Percentiles rank a stretch among this genome's conserved stretches.
phyloP scores from a whole-genome alignment of 441 rosid genomes.

The Eutrema salsugineum region DNA sequence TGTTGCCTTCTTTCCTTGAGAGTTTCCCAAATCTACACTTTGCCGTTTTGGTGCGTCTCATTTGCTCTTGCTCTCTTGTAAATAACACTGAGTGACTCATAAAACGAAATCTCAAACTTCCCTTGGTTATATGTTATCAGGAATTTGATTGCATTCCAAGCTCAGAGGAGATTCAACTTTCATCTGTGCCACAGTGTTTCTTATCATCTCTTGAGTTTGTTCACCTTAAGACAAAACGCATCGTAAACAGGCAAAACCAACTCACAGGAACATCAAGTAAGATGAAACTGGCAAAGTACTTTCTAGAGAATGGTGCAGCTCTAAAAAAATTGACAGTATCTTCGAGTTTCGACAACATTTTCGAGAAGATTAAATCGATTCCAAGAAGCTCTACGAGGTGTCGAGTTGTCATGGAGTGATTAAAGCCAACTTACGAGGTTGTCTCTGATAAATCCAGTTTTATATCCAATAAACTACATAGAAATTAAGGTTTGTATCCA shows the following conservation, averaged over 20 bases:
- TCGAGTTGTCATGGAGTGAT: conserved; percentile 19
- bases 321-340: conserved; percentile 14
- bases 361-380: conserved; percentile 2
- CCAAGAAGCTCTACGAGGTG: conserved; percentile 12
- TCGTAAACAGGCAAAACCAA: not conserved
- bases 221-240: not conserved
- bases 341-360: conserved; percentile 18
- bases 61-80: not conserved
- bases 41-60: not conserved
- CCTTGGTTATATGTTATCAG: not conserved
- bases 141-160: conserved; percentile 7
- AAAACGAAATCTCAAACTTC: not conserved
- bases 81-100: not conserved
- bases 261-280: conserved; percentile 4
- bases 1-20: not conserved
- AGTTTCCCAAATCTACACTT: conserved; percentile 14
- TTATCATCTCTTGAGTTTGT: conserved; percentile 14
- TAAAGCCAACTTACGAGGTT: not conserved
- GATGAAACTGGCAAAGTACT: conserved; percentile 25
- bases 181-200: conserved; percentile 20
- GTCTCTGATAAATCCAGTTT: not conserved
- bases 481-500: too few species aligned
- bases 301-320: conserved; percentile 10
- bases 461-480: too few species aligned
- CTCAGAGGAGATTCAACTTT: not conserved